Evolutionary conservation across 495 filamentous ascomycete species (phyloP), one percentile per base, ranked within the genome.

Genomic region (Echria macrotheca): DNA sequence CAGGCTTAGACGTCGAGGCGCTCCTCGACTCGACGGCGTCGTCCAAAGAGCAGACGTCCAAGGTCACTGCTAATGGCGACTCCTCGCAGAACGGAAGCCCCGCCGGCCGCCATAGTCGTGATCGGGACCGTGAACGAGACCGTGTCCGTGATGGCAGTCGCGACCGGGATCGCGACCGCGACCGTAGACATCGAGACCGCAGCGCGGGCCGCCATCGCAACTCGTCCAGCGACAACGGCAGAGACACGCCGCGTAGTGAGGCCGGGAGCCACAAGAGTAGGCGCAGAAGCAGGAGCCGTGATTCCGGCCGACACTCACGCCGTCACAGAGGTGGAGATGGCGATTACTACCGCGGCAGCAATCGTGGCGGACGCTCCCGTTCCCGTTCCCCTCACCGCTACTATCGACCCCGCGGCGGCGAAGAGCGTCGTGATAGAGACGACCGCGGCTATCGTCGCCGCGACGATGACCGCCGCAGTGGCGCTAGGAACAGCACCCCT

Each of bases 1-100:
- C 90, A 65, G 85, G 84, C 69, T 77, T 94, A 63, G 88, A 95
- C 66, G 88, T 95, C 58, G 90, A 96, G 78, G 90, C 90, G 59
- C 83, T 96, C 52, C 80, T 96, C 59, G 91, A 95, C 71, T 88
- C 87, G 26, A 90, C 90, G 56, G 90, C 90, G 70, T 71, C 75
- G 38, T 56, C 60, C 44, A 80, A 81, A 55, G 70, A 80, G 33
- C 64, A 64, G 56, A 55, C 47, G 37, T 44, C 28, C 47, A 66
- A 63, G 53, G 42, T 47, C 45, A 38, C 47, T 21, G 55, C 55
- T 48, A 63, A 76, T 38, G 61, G 70, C 46, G 72, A 71, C 44
- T 64, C 74, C 56, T 74, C 68, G 71, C 78, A 63, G 79, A 76
- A 63, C 69, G 69, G 63, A 78, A 81, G 35, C 70, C 70, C 45